phyloP scores from a whole-genome alignment of 192 early-diverging fungal species.

The Coemansia sp. region DNA sequence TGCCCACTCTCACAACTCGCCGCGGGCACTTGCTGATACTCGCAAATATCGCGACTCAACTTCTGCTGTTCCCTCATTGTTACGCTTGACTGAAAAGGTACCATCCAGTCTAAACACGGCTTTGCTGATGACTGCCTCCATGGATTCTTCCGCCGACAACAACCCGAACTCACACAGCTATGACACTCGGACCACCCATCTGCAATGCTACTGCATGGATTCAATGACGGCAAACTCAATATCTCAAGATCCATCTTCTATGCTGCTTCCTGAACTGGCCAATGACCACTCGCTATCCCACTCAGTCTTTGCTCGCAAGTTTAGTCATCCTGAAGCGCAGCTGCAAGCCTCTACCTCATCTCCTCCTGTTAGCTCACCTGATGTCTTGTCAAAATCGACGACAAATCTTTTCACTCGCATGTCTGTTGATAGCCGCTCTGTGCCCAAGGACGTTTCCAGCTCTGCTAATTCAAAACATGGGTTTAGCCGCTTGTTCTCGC shows the following conservation, averaged over 20 bases:
- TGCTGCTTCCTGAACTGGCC: neutral
- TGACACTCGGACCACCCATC: constrained; percentile 7
- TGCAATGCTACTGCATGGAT: constrained; percentile 31
- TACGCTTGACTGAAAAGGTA: neutral
- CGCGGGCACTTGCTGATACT: constrained; percentile 19
- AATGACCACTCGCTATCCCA: neutral
- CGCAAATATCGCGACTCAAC: constrained; percentile 33
- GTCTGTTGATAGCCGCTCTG: constrained; percentile 20
- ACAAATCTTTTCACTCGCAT: constrained; percentile 27
- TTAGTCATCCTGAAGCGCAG: constrained; percentile 37
- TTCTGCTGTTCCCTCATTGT: constrained; percentile 10
- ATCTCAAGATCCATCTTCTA: neutral
- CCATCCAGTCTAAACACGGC: constrained; percentile 9
- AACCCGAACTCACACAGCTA: too few relatives aligned
- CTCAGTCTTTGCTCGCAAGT: constrained; percentile 32
- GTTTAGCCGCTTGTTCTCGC: constrained; percentile 33
- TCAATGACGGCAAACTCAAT: neutral
- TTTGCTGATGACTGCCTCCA: constrained; percentile 2
- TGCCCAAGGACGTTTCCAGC: neutral
- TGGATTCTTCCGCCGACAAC: neutral
- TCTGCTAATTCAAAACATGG: constrained; percentile 20
- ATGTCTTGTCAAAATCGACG: constrained; percentile 35
- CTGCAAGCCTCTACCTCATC: constrained; percentile 10
- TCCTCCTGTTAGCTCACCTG: constrained; percentile 22
- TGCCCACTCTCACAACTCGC: constrained; percentile 20